Evolutionary conservation across 208 protist species (phyloP), one percentile per base, ranked within the genome.

Genomic region (Leishmania tropica): DNA sequence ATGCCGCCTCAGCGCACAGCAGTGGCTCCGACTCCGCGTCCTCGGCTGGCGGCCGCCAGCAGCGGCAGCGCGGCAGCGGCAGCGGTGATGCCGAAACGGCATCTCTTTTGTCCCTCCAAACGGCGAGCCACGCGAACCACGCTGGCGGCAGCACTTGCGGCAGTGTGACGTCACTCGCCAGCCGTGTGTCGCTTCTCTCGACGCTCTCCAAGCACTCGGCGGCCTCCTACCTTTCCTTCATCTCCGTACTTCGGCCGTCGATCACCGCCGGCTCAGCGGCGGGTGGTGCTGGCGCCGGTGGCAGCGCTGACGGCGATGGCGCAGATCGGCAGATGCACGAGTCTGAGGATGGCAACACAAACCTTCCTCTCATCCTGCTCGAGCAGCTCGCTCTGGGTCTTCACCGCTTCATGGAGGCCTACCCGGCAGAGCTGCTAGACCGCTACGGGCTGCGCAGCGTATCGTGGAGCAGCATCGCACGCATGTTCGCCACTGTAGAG

Each of bases 261-360:
- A 84, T 48, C 73, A 35, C 76, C 53, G 79, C 56, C 10, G 72
- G 13, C 19, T 47, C 51, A 4, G 75, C 24, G 11, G 47, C 54
- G 24, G 71, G 62, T 19, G 62, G 48, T 3, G 51, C 64, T 13
- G 76, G 75, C 28, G 75, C 67, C 47, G 83, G 79, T 21, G 79
- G 45, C 15, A 51, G 31, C 0, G 47, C 82, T 19, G 65, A 62
- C 28, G 45, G 72, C 35, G 83, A 64, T 47, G 67, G n/a, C 1
- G 83, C 79, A 0, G 81, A 76, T 53, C 83, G 75, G 21, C 80
- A 92, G 65, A 40, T 89, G 45, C 92, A 97, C 85, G 91, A 97
- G 76, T 95, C 92, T 1, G 92, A 88, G 62, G 95, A 98, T 81
- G 91, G 90, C 60, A 98, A 98, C 84, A 96, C 93, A 19, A 96